A percentile compares a stretch with the other conserved stretches of the same genome.
Conservation (phyloP, 2,329 filamentous ascomycete species). For the Ophiostoma tasmaniense region DNA sequence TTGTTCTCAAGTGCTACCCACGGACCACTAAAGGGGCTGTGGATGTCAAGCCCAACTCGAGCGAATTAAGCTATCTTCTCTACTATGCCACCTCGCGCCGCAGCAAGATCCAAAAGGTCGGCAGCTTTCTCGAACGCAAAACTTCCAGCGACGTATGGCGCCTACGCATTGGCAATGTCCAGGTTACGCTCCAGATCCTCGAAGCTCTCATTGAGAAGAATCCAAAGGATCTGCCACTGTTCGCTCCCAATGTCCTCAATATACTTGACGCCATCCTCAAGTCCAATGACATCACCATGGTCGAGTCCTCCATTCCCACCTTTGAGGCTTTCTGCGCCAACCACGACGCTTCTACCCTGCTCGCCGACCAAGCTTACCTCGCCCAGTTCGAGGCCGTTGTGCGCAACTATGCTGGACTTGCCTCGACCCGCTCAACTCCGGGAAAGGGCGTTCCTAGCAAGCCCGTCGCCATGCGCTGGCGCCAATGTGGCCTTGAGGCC, state of each 20-base stretch:
- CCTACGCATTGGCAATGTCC: slow-evolving; percentile 80
- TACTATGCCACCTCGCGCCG: slow-evolving; percentile 94
- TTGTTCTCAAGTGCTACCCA: slow-evolving; percentile 94
- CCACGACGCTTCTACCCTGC: slow-evolving; percentile 76
- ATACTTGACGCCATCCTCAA: slow-evolving; percentile 75
- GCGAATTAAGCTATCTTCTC: slow-evolving; percentile 91
- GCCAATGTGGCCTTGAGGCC: slow-evolving; percentile 64
- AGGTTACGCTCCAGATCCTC: slow-evolving; percentile 89
- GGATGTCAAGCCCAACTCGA: slow-evolving; percentile 91
- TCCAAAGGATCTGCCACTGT: slow-evolving; percentile 81
- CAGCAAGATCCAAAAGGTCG: slow-evolving; percentile 94
- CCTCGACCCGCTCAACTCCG: slow-evolving; percentile 51
- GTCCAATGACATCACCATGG: slow-evolving; percentile 83
- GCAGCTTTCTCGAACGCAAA: slow-evolving; percentile 88
- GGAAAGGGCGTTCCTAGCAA: slow-evolving; percentile 53
- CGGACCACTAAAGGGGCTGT: slow-evolving; percentile 83
- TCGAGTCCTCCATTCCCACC: slow-evolving; percentile 78
- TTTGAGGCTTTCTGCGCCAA: slow-evolving; percentile 84
- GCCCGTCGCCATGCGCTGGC: slow-evolving; percentile 71
- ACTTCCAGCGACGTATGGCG: slow-evolving; percentile 87
- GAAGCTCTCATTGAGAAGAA: slow-evolving; percentile 88
- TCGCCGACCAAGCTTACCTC: slow-evolving; percentile 77
- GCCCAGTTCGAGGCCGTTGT: slow-evolving; percentile 77
- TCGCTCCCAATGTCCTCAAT: slow-evolving; percentile 74
- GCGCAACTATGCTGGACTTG: slow-evolving; percentile 68